phyloP scores from a whole-genome alignment of 2,329 filamentous ascomycete species.

The Cryphonectria parasitica region DNA sequence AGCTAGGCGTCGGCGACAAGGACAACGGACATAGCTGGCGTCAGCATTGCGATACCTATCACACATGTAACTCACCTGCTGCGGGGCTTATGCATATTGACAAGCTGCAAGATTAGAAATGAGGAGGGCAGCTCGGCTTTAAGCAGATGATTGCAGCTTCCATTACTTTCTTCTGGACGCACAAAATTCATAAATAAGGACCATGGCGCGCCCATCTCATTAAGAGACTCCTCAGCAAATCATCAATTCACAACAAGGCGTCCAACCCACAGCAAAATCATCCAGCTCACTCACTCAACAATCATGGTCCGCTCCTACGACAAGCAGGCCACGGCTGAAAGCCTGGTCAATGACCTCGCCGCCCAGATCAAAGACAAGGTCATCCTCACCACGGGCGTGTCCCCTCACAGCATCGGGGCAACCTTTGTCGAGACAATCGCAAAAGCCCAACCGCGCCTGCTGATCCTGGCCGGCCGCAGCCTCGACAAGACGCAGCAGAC shows the following conservation, averaged over 20 bases:
- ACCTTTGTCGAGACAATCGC: conserved; percentile 29
- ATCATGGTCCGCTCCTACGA: conserved; percentile 1
- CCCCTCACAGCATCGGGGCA: conserved; percentile 28
- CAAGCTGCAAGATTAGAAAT: not conserved
- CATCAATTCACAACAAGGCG: not conserved
- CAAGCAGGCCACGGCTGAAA: not conserved
- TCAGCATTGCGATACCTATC: not conserved
- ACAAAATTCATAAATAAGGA: not conserved
- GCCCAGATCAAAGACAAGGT: conserved; percentile 21
- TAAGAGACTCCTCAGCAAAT: not conserved
- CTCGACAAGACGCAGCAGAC: conserved; percentile 38
- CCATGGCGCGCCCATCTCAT: not conserved
- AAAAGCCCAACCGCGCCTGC: conserved; percentile 20
- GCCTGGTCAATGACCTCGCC: not conserved
- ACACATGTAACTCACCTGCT: not conserved
- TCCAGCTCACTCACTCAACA: not conserved
- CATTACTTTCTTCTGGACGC: not conserved
- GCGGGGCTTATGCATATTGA: not conserved
- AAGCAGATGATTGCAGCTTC: not conserved
- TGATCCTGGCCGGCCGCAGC: conserved; percentile 32
- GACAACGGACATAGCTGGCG: not conserved
- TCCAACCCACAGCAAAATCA: not conserved
- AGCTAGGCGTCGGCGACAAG: not conserved
- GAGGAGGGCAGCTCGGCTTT: not conserved
- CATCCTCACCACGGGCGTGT: conserved; percentile 32